Evolutionary conservation across 2,329 filamentous ascomycete genomes (phyloP).

Genomic region (Achaetomium macrosporum): DNA sequence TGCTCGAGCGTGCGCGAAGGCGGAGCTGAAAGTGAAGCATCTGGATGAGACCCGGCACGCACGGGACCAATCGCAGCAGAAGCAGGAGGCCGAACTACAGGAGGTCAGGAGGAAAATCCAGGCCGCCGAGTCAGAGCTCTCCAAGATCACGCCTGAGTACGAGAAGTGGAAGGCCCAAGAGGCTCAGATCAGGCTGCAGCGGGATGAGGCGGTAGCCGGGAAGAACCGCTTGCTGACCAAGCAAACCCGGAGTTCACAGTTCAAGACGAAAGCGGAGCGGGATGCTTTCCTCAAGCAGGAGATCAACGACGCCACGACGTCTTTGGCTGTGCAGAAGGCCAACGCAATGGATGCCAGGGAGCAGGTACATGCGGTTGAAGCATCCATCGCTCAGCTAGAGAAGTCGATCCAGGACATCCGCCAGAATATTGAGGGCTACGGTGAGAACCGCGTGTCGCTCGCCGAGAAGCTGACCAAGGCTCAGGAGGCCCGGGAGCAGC

Average conservation of each 20-base stretch:
- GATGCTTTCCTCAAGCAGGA: constrained; percentile 77
- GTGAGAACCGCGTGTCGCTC: constrained; percentile 65
- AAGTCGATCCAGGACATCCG: constrained; percentile 65
- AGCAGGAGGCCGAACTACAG: constrained; percentile 66
- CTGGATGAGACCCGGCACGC: constrained; percentile 77
- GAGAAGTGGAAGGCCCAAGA: constrained; percentile 69
- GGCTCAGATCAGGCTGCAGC: constrained; percentile 59
- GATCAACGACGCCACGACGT: constrained; percentile 71
- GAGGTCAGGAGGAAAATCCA: constrained; percentile 69
- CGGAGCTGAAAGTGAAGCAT: constrained; percentile 77
- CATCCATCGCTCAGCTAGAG: constrained; percentile 66
- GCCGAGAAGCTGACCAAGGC: constrained; percentile 69
- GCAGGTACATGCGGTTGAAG: constrained; percentile 67
- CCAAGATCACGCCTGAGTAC: constrained; percentile 69
- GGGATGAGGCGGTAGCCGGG: constrained; percentile 70
- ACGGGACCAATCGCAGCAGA: constrained; percentile 64
- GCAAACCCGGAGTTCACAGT: constrained; percentile 81
- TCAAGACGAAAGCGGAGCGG: constrained; percentile 80
- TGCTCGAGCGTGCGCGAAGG: constrained; percentile 73
- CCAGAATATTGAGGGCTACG: constrained; percentile 70
- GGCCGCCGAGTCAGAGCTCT: constrained; percentile 69
- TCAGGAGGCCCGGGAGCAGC: constrained; percentile 68
- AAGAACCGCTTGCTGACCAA: constrained; percentile 82
- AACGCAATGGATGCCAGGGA: constrained; percentile 80
- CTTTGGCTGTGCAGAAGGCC: constrained; percentile 73